phyloP scores from a whole-genome alignment of 1,284 basidiomycete species.

The Polyporus tsugae region DNA sequence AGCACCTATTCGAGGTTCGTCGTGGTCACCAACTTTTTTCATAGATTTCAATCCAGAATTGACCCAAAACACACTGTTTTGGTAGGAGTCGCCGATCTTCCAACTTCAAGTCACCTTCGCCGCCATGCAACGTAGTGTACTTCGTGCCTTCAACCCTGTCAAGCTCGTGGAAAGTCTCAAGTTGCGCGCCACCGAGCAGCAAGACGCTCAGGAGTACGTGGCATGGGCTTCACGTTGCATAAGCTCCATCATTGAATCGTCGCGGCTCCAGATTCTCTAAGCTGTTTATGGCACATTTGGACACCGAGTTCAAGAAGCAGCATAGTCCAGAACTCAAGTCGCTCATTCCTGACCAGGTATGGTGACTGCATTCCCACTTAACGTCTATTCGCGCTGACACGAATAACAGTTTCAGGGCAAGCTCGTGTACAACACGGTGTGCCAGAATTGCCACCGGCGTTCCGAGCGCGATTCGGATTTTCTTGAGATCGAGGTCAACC shows the following conservation, averaged over 20 bases:
- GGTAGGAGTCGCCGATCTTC: conserved; percentile 75
- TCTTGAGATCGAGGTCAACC: conserved; percentile 86
- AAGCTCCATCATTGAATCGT: conserved; percentile 12
- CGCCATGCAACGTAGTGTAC: conserved; percentile 77
- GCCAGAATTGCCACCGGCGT: conserved; percentile 69
- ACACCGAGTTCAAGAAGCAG: conserved; percentile 85
- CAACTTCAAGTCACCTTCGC: conserved; percentile 83
- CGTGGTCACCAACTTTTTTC: not conserved
- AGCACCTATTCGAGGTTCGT: conserved; percentile 62
- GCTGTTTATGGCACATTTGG: conserved; percentile 89
- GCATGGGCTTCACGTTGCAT: conserved; percentile 9
- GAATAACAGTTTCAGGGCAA: conserved; percentile 83
- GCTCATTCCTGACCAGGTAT: conserved; percentile 76
- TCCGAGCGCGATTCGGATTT: conserved; percentile 78
- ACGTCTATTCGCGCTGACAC: not conserved
- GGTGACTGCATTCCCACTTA: conserved; percentile 7
- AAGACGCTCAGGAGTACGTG: conserved; percentile 92
- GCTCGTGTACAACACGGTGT: conserved; percentile 81
- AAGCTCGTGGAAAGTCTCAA: conserved; percentile 85
- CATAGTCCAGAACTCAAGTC: conserved; percentile 64
- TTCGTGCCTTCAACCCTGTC: conserved; percentile 80
- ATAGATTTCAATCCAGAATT: not conserved
- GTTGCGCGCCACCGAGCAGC: conserved; percentile 84
- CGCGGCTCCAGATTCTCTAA: conserved; percentile 80
- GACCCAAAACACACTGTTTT: conserved; percentile 4